Base-by-base conservation (phyloP, 768 basidiomycete genomes). In the Dacryopinax spathularia region DNA sequence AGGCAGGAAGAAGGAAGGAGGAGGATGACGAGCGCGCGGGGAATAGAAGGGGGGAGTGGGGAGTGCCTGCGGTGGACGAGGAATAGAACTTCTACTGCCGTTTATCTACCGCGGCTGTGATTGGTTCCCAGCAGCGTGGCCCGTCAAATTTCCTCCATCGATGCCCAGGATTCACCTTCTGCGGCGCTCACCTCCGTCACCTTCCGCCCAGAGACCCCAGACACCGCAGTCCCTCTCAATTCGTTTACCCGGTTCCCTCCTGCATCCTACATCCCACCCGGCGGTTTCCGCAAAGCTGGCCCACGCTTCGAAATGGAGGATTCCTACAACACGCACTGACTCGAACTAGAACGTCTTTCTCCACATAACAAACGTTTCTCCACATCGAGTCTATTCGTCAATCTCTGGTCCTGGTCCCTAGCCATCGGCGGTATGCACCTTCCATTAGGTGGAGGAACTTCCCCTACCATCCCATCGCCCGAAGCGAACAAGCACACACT, bases 161-260 rank as follows among this genome's bases (percentile, higher is more conserved):
- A n/a, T n/a, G n/a, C n/a, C n/a, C n/a, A n/a, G n/a, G n/a, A n/a
- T 56, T 56, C 48, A 56, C 48, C 48, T 56, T 56, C 48, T 56
- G 22, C 48, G 48, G 29, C 39, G 48, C 31, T 29, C 25, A 20
- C 48, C 13, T 6, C 6, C 25, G 13, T n/a, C n/a, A n/a, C n/a
- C n/a, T n/a, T n/a, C n/a, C n/a, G n/a, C n/a, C n/a, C n/a, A n/a
- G 20, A 29, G 48, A 56, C 48, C 48, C 48, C 48, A 29, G 6
- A 20, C 22, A n/a, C n/a, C n/a, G n/a, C n/a, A n/a, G 48, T 27
- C 25, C 48, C 48, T 20, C 25, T 18, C 48, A 5, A 10, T 15
- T 7, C 13, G 10, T 7, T 29, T 31, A 27, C 48, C 48, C 48
- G 48, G 48, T 29, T 56, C 48, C 7, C 31, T 18, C 48, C 48